These are phyloP conservation scores for Phytopythium vexans DNA, from an alignment of 352 stramenopile species.

Conservation along the genomic window DNA sequence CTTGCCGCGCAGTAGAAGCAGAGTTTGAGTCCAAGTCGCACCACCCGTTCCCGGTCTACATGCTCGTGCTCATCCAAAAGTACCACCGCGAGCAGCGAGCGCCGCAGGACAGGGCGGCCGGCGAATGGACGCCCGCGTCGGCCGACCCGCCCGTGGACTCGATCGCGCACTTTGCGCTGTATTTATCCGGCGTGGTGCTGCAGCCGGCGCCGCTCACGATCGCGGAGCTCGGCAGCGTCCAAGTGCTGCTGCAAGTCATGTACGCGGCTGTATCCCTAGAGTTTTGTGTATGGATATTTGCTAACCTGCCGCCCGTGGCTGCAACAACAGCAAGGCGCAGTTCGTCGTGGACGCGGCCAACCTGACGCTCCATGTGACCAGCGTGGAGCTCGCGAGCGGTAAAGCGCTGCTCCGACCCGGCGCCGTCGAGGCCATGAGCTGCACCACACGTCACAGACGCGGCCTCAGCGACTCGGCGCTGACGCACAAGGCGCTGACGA, in stretches of 20 bases:
- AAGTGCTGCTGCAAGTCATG: constrained; percentile 82
- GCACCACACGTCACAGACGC: constrained; percentile 10
- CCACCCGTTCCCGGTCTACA: constrained; percentile 69
- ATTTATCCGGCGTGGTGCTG: constrained; percentile 63
- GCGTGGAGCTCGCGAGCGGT: constrained; percentile 30
- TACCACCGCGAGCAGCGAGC: constrained; percentile 69
- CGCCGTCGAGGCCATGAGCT: background rate
- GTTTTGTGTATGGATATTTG: background rate
- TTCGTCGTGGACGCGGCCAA: constrained; percentile 37
- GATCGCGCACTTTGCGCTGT: constrained; percentile 75
- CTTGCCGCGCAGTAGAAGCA: constrained; percentile 66
- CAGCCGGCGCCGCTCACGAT: constrained; percentile 49
- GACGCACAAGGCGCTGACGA: constrained; percentile 39
- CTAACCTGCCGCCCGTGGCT: background rate
- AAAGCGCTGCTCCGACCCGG: constrained; percentile 31
- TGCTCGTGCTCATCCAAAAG: constrained; percentile 81
- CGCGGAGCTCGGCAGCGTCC: constrained; percentile 58
- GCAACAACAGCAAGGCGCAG: constrained; percentile 28
- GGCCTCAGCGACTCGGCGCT: constrained; percentile 22
- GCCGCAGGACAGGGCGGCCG: constrained; percentile 25
- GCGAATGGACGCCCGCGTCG: constrained; percentile 45
- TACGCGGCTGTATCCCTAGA: constrained; percentile 34
- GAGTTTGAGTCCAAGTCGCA: constrained; percentile 84
- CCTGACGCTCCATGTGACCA: constrained; percentile 29
- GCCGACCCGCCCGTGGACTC: constrained; percentile 73